These are phyloP conservation scores for Backusella morwellensis DNA, from an alignment of 192 early-diverging fungal genomes.

Conservation along the genomic window DNA sequence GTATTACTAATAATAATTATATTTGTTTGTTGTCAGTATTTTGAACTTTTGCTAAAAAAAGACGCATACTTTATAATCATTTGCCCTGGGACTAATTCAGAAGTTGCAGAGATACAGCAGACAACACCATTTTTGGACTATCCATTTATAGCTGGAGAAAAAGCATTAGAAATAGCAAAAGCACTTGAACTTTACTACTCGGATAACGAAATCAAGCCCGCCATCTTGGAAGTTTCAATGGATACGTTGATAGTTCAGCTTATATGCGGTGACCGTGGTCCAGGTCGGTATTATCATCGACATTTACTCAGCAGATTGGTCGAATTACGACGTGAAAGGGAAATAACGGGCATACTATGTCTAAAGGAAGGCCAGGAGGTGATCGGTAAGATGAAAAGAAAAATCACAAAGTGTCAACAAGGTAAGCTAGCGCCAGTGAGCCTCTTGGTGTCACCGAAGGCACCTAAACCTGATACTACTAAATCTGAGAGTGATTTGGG, in stretches of 20 bases:
- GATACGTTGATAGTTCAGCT: conserved; percentile 21
- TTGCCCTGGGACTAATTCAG: conserved; percentile 28
- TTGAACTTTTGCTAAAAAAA: conserved; percentile 22
- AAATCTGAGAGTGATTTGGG: background rate
- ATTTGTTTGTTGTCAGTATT: conserved; percentile 22
- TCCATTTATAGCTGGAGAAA: conserved; percentile 30
- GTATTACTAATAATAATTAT: background rate
- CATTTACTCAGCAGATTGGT: conserved; percentile 18
- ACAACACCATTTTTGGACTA: conserved; percentile 23
- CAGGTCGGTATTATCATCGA: conserved; percentile 23
- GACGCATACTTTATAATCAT: conserved; percentile 38
- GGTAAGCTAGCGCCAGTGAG: background rate
- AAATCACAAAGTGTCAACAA: conserved; percentile 25
- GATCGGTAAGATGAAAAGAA: conserved; percentile 24
- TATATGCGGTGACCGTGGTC: conserved; percentile 25
- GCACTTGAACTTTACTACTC: conserved; percentile 24
- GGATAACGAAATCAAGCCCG: conserved; percentile 26
- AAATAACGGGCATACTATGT: conserved; percentile 14
- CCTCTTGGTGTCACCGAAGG: background rate
- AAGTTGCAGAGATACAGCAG: conserved; percentile 18
- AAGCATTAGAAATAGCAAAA: conserved; percentile 18
- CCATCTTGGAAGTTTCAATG: conserved; percentile 20
- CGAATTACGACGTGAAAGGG: conserved; percentile 17
- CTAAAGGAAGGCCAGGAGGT: conserved; percentile 1
- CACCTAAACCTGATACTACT: background rate